These are phyloP conservation scores for Dissoconium aciculare DNA, from an alignment of 2,329 filamentous ascomycete genomes.

Conservation along the genomic window DNA sequence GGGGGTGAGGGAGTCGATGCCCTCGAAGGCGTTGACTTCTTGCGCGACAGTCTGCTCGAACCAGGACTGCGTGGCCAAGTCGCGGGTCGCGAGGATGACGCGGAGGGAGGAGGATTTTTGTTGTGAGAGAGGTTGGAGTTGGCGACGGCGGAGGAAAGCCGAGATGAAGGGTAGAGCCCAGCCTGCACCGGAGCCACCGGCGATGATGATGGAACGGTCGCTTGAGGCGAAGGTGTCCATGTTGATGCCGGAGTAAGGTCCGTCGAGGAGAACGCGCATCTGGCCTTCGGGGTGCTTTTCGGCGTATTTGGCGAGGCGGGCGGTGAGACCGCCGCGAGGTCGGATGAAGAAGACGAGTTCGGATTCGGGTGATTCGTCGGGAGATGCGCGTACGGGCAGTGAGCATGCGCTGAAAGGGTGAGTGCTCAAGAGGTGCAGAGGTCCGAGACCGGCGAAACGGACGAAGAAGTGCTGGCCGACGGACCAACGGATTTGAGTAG, in stretches of 20 bases:
- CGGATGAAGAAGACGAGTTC: constrained; percentile 42
- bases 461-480: constrained; percentile 43
- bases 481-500: constrained; percentile 32
- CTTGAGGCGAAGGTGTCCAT: constrained; percentile 25
- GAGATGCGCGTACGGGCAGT: constrained; percentile 19
- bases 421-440: constrained; percentile 30
- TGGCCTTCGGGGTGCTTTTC: constrained; percentile 23
- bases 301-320: constrained; percentile 29
- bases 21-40: constrained; percentile 15
- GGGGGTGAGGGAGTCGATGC: constrained; percentile 2
- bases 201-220: constrained; percentile 35
- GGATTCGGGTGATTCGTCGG: constrained; percentile 10
- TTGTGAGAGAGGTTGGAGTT: not conserved
- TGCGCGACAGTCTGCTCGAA: constrained; percentile 22
- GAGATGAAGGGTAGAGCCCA: constrained; percentile 38
- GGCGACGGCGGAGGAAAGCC: constrained; percentile 15
- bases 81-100: constrained; percentile 24
- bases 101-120: constrained; percentile 6
- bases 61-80: constrained; percentile 24
- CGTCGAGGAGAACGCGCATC: constrained; percentile 39
- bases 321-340: constrained; percentile 37
- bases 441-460: constrained; percentile 34
- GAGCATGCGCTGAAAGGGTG: constrained; percentile 45
- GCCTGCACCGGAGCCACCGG: constrained; percentile 43
- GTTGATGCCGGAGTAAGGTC: constrained; percentile 42